These are phyloP conservation scores for Coemansia sp. DNA, from an alignment of 192 early-diverging fungal genomes.

Conservation along the genomic window DNA sequence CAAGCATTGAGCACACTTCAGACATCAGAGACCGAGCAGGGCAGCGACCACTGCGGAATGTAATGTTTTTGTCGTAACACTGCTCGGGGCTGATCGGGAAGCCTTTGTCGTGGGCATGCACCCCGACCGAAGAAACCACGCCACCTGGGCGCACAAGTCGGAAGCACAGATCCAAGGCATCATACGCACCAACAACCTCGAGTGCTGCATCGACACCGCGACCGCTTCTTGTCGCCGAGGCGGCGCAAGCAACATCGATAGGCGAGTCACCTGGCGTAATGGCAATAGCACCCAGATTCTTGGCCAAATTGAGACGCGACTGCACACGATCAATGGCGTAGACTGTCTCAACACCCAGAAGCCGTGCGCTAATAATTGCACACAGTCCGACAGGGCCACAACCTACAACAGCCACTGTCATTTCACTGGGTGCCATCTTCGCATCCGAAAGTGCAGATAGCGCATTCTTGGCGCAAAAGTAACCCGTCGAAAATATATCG, in stretches of 20 bases:
- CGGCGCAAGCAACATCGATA: slow-evolving; percentile 6
- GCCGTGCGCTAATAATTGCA: slow-evolving; percentile 42
- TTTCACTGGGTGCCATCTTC: slow-evolving; percentile 13
- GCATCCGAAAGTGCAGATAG: slow-evolving; percentile 32
- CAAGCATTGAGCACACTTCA: slow-evolving; percentile 30
- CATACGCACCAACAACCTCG: slow-evolving; percentile 56
- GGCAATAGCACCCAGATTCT: slow-evolving; percentile 37
- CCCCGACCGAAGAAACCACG: slow-evolving; percentile 59
- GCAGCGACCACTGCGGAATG: slow-evolving; percentile 57
- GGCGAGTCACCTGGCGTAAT: slow-evolving; percentile 18
- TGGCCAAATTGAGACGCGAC: slow-evolving; percentile 47
- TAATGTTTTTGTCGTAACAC: slow-evolving; percentile 61
- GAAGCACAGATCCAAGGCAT: slow-evolving; percentile 50
- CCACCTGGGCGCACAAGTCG: slow-evolving; percentile 54
- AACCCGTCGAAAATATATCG: slow-evolving; percentile 61
- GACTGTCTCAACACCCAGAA: slow-evolving; percentile 39
- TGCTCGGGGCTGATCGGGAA: slow-evolving; percentile 58
- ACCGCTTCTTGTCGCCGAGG: slow-evolving; percentile 26
- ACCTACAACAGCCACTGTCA: slow-evolving; percentile 54
- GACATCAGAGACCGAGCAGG: slow-evolving; percentile 53
- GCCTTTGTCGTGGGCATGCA: slow-evolving; percentile 49
- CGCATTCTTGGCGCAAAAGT: slow-evolving; percentile 57
- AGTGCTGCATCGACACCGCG: slow-evolving; percentile 55
- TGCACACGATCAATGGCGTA: slow-evolving; percentile 49
- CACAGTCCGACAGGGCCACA: slow-evolving; percentile 61